Conservation (phyloP, 2,329 filamentous ascomycete species). For the Colletotrichum cereale region DNA sequence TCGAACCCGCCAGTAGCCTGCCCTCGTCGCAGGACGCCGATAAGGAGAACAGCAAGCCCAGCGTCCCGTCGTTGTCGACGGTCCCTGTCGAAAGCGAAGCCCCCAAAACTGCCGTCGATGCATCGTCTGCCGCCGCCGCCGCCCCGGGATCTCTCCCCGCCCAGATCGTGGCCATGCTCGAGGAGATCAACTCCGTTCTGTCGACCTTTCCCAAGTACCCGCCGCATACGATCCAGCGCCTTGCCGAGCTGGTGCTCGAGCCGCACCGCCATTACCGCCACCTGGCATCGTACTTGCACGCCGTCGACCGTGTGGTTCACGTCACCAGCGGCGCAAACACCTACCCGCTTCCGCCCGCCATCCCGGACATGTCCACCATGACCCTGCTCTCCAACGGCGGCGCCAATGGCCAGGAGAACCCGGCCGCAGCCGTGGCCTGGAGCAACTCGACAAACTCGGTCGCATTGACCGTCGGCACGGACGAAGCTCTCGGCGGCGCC, state of each 20-base stretch:
- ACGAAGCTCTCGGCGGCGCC: slow-evolving; percentile 91
- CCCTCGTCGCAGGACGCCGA: slow-evolving; percentile 68
- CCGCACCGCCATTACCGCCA: slow-evolving; percentile 85
- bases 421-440: slow-evolving; percentile 58
- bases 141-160: slow-evolving; percentile 68
- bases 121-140: slow-evolving; percentile 48
- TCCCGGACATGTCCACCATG: slow-evolving; percentile 69
- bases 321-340: slow-evolving; percentile 85
- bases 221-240: slow-evolving; percentile 92
- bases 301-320: slow-evolving; percentile 89
- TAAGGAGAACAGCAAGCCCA: slow-evolving; percentile 74
- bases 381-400: slow-evolving; percentile 71
- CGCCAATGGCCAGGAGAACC: slow-evolving; percentile 56
- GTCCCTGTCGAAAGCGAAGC: slow-evolving; percentile 49
- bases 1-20: slow-evolving; percentile 48
- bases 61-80: slow-evolving; percentile 47
- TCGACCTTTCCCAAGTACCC: slow-evolving; percentile 79
- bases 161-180: slow-evolving; percentile 72
- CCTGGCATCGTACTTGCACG: slow-evolving; percentile 87
- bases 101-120: slow-evolving; percentile 49
- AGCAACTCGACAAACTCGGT: slow-evolving; percentile 59
- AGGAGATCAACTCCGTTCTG: slow-evolving; percentile 72
- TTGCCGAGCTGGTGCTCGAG: slow-evolving; percentile 85
- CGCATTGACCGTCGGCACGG: slow-evolving; percentile 73
- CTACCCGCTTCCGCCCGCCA: slow-evolving; percentile 83